Conservation (phyloP, 495 filamentous ascomycete species). For the Amphirosellinia nigrospora region DNA sequence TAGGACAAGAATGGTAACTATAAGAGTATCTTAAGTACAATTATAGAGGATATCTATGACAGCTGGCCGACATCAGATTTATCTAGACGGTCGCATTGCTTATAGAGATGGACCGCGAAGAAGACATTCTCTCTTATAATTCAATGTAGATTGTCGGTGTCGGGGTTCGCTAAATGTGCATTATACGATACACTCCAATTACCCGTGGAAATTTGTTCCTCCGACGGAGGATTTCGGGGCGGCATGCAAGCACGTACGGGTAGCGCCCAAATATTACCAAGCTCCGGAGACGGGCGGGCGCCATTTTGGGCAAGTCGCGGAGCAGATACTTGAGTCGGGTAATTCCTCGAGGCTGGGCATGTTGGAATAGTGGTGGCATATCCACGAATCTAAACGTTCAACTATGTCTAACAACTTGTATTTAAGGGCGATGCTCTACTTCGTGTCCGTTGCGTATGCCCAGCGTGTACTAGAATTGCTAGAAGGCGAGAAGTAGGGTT, state of each 20-base stretch:
- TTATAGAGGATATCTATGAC: neutral
- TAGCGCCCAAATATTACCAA: neutral
- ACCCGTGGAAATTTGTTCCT: slow-evolving; percentile 16
- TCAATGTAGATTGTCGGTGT: neutral
- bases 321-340: neutral
- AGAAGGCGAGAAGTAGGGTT: neutral
- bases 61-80: neutral
- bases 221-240: slow-evolving; percentile 13
- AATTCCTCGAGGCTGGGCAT: slow-evolving; percentile 1
- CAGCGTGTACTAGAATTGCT: neutral
- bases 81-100: neutral
- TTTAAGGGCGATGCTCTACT: neutral
- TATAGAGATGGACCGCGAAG: neutral
- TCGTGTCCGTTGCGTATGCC: neutral
- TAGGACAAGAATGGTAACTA: neutral
- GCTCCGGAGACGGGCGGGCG: neutral
- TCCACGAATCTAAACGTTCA: neutral
- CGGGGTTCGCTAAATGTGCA: neutral
- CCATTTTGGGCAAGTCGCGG: slow-evolving; percentile 12
- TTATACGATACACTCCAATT: neutral
- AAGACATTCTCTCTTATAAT: neutral
- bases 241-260: neutral
- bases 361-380: neutral
- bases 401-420: neutral
- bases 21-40: neutral